phyloP scores from a whole-genome alignment of 768 basidiomycete genomes.

The Boletellus sp. region DNA sequence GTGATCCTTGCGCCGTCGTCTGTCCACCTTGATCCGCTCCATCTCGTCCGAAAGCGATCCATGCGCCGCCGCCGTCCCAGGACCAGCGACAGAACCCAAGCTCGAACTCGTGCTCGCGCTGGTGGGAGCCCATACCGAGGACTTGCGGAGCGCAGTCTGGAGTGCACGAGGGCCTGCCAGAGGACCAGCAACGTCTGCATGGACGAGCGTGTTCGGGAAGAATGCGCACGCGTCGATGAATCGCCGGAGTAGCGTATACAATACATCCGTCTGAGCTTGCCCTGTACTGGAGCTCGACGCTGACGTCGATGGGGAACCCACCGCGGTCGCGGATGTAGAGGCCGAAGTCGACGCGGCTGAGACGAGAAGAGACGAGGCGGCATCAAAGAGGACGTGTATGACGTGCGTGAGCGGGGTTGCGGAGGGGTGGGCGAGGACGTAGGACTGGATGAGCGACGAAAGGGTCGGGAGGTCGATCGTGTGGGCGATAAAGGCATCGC shows the following conservation, averaged over 20 bases:
- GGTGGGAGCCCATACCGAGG: constrained; percentile 49
- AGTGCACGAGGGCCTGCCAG: constrained; percentile 54
- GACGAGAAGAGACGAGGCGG: constrained; percentile 30
- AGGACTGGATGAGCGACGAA: constrained; percentile 52
- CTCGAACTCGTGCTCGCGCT: background rate
- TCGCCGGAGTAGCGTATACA: constrained; percentile 36
- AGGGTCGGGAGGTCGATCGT: constrained; percentile 46
- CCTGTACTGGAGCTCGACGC: background rate
- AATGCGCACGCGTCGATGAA: constrained; percentile 51
- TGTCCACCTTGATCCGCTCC: constrained; percentile 57
- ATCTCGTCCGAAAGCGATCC: constrained; percentile 54
- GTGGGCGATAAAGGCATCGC: constrained; percentile 31
- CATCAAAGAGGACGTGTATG: constrained; percentile 54
- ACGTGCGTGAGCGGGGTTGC: constrained; percentile 48
- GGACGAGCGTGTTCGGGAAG: constrained; percentile 45
- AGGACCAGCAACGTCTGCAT: constrained; percentile 54
- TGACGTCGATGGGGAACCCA: constrained; percentile 35
- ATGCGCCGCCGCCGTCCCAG: constrained; percentile 1
- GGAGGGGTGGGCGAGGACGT: constrained; percentile 45
- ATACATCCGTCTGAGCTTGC: constrained; percentile 8
- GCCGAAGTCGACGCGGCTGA: constrained; percentile 26
- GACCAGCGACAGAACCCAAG: background rate
- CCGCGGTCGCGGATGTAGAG: constrained; percentile 32
- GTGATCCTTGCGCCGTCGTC: constrained; percentile 59
- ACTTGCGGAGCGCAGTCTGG: constrained; percentile 56